Evolutionary conservation across 441 rosid genomes (phyloP), one percentile per base, ranked within the genome.

Genomic region (Adansonia gregorii): DNA sequence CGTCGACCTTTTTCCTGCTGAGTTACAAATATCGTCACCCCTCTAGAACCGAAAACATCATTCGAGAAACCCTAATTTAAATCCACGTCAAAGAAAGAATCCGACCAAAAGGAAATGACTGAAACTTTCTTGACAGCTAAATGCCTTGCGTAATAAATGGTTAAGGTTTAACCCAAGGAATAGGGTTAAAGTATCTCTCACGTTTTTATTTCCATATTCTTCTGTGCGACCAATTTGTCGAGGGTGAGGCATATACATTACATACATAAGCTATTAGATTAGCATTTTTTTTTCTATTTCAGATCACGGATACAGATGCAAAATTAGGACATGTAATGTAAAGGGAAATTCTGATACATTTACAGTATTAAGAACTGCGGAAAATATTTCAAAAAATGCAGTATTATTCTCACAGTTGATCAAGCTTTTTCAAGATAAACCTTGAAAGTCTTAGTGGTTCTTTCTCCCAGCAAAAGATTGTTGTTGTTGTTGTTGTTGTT

Each of bases 391-490:
- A 7, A 59, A 54, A 15, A 54, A 35, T 15, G 65, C 41, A 24
- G 15, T 56, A 56, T 56, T 17, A 17, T 6, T 17, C 10, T 8
- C 31, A 20, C 27, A 9, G 35, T 4, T 48, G 46, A 52, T 76
- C 76, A 79, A 72, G 59, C 71, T 8, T 45, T 73, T 60, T 67
- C 39, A 14, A 52, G 67, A 63, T 77, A 76, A 8, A 59, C 54
- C 66, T 46, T 83, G 8, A 39, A 31, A 2, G 72, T 72, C 19
- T 69, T 73, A 41, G 48, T 52, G 71, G 35, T 71, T 70, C 72
- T 61, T 68, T 80, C 79, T 60, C 77, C 81, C 6, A 14, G 75
- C 45, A 65, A 35, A 58, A 74, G 56, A 74, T 49, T 71, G 14
- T 22, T 24, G 17, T 5, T 59, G 31, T 10, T 59, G 82, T 67